Base-by-base conservation (phyloP, 2,329 filamentous ascomycete genomes). In the Hypoxylon sp. region DNA sequence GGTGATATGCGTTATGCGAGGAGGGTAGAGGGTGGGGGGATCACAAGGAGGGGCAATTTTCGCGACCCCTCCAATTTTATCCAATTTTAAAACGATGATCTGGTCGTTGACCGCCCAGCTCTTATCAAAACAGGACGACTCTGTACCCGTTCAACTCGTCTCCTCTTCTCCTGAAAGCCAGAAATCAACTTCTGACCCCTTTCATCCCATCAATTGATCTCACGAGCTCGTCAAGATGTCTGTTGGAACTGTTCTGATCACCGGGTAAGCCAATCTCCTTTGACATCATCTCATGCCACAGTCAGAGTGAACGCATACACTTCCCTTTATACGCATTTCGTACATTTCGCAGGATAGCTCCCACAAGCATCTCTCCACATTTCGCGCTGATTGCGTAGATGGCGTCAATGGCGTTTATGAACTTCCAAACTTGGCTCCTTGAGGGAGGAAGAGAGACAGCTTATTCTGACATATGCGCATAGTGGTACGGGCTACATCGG, bases 401-500 rank as follows among this genome's bases (percentile, higher is more conserved):
- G n/a, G 31, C 15, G 31, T 7, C 6, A 15, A 35, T 35, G 15
- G 31, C 31, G 31, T 17, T 9, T n/a, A 35, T 18, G 15, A 8
- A 4, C 21, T 15, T 21, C 15, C 18, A 9, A 24, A 43, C 4
- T 18, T 20, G 21, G 2, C 21, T 13, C 17, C 24, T 23, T 3
- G 24, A 9, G 11, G 20, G 20, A 35, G 15, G 17, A 26, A 31
- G 31, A 37, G 3, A 17, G 15, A 5, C 13, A 49, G n/a, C 5
- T 31, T 26, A 33, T 41, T 43, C 55, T 61, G 46, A 65, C 51
- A 15, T 48, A 21, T 29, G 69, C 68, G 67, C 67, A 58, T 74
- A 97, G 95, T 84, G 95, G 95, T 73, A 97, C 93, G 66, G 95
- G 95, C 81, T 99, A 99, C 83, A 99, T 99, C 78, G 95, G 95